Evolutionary conservation across 805 yeast species (phyloP), one percentile per base, ranked within the genome.

Genomic region (Jamesozyma gamospora): DNA sequence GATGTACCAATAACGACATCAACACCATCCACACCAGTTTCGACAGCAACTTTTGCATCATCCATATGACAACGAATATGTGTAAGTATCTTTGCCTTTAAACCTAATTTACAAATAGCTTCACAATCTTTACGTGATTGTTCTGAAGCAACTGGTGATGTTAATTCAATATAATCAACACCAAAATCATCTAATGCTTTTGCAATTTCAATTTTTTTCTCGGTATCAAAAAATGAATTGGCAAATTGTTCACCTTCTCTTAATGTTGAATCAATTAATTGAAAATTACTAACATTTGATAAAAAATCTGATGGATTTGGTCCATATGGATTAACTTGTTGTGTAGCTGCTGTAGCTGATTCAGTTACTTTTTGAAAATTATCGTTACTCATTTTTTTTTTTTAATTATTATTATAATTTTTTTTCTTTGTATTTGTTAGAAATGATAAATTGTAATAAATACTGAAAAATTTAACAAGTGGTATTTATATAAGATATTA

Each of bases 161-260:
- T 90, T 62, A 90, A 72, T 69, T 90, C 98, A 49, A 90, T 92
- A 69, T 92, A 90, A 68, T 90, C 98, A 34, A 87, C 98, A 53
- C 98, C 98, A 58, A 90, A 90, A 55, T 90, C 97, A 64, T 90
- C 96, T 42, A 90, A 70, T 4, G 97, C 97, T 69, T 77, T 87
- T 50, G 98, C 98, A 49, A 90, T 90, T 65, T 88, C 95, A 50
- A 90, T 85, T 68, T 90, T 90, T 71, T 85, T 90, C 59, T 85
- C 97, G 16, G 96, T 85, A 53, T 79, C 69, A 71, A 90, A 90
- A 65, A 90, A 92, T 2, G 98, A 94, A 58, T 88, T 90, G 59
- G 97, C 96, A 62, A 90, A 90, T 67, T 90, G 98, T 67, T 90
- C 98, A 62, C 98, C 98, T 67, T 90, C 98, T 70, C 98, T 79